phyloP scores from a whole-genome alignment of 306 rosid species.

The Hippophae gyantsensis region DNA sequence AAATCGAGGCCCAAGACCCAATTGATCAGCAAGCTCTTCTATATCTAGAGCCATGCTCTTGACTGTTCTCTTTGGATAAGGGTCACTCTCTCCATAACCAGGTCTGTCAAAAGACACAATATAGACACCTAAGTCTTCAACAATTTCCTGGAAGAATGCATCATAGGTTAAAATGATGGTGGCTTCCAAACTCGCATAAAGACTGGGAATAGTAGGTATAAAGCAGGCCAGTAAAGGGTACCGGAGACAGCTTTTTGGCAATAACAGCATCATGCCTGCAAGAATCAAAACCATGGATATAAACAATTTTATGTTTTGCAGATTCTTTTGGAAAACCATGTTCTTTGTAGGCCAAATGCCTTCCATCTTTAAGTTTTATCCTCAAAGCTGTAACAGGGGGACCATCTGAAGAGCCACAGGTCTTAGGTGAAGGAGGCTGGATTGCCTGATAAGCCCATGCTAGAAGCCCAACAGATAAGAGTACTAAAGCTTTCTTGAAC shows the following conservation, averaged over 20 bases:
- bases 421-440: conserved; percentile 33
- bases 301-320: conserved; percentile 36
- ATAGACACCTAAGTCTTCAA: conserved; percentile 14
- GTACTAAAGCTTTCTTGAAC: no score
- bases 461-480: no score
- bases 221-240: background rate
- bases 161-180: background rate
- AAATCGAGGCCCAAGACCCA: conserved; percentile 22
- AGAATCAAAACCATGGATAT: conserved; percentile 55
- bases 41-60: conserved; percentile 31
- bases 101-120: conserved; percentile 23
- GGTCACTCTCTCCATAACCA: conserved; percentile 33
- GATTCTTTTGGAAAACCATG: conserved; percentile 42
- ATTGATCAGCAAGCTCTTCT: conserved; percentile 25
- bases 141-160: conserved; percentile 4
- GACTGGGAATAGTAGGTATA: background rate
- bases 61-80: conserved; percentile 20
- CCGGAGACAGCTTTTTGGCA: conserved; percentile 6
- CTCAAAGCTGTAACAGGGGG: conserved; percentile 29
- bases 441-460: no score
- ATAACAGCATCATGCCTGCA: conserved; percentile 28
- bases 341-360: conserved; percentile 55
- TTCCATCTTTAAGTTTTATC: conserved; percentile 55
- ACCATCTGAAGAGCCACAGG: conserved; percentile 24
- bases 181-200: background rate